Percentiles rank a stretch among this genome's conserved stretches.
phyloP scores from a whole-genome alignment of 1,284 basidiomycete genomes.

The Agaricales sp. region DNA sequence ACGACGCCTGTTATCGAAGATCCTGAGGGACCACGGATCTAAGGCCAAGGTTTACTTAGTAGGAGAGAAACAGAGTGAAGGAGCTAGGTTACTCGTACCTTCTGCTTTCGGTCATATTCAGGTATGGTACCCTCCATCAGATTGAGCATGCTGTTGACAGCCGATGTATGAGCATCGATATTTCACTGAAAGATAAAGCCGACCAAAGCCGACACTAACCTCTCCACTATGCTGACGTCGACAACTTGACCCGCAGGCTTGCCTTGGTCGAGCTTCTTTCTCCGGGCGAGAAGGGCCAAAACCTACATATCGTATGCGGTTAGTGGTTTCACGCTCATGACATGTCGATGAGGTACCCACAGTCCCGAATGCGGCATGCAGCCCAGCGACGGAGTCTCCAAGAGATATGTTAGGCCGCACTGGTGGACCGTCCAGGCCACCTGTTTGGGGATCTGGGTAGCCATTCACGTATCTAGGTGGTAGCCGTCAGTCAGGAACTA shows the following conservation, averaged over 20 bases:
- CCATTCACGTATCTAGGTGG: conserved; percentile 61
- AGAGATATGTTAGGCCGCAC: conserved; percentile 62
- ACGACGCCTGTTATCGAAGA: conserved; percentile 66
- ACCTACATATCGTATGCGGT: conserved; percentile 27
- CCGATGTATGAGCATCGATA: conserved; percentile 2
- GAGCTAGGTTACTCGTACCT: conserved; percentile 22
- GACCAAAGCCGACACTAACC: conserved; percentile 22
- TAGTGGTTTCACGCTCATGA: too few relatives aligned
- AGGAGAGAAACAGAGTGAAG: background rate
- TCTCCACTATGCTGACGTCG: conserved; percentile 68
- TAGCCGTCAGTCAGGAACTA: too few relatives aligned
- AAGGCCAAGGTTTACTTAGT: conserved; percentile 1
- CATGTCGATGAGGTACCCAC: conserved; percentile 24
- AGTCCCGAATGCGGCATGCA: conserved; percentile 66
- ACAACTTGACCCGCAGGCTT: conserved; percentile 41
- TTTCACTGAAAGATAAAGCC: background rate
- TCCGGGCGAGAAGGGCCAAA: conserved; percentile 57
- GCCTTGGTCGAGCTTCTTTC: conserved; percentile 26
- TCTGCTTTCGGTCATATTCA: conserved; percentile 63
- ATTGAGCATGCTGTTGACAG: conserved; percentile 56
- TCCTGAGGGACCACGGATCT: conserved; percentile 61
- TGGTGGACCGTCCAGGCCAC: conserved; percentile 46
- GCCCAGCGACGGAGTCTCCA: conserved; percentile 58
- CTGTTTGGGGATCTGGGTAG: conserved; percentile 40
- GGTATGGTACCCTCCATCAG: conserved; percentile 69